Percentiles rank a stretch among this genome's conserved stretches.
Conservation (phyloP, 768 basidiomycete genomes). For the Suillus weaverae region DNA sequence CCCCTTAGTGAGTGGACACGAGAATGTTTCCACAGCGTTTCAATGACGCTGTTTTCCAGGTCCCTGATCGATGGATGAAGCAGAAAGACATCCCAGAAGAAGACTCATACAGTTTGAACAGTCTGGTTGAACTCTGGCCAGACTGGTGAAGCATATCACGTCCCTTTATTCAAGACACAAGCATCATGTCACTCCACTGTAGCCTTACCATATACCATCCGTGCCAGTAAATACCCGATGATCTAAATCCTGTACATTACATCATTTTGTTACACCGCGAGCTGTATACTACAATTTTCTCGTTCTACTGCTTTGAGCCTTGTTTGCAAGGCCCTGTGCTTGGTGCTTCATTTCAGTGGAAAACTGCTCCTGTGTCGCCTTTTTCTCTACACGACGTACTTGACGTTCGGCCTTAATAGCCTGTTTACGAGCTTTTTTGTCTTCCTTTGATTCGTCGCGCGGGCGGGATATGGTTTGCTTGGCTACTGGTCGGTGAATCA, state of each 20-base stretch:
- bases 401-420: conserved; percentile 69
- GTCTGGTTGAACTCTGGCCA: conserved; percentile 59
- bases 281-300: conserved; percentile 22
- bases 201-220: conserved; percentile 1
- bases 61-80: conserved; percentile 92
- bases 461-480: conserved; percentile 62
- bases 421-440: conserved; percentile 70
- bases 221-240: conserved; percentile 3
- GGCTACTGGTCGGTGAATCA: conserved; percentile 4
- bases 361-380: conserved; percentile 62
- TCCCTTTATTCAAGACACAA: neutral
- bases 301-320: conserved; percentile 33
- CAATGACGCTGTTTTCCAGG: conserved; percentile 40
- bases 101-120: conserved; percentile 53
- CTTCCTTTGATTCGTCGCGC: conserved; percentile 74
- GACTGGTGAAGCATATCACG: conserved; percentile 47
- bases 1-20: conserved; percentile 58
- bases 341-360: conserved; percentile 62
- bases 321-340: conserved; percentile 46
- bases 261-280: neutral
- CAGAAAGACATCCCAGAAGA: conserved; percentile 77
- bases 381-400: conserved; percentile 65
- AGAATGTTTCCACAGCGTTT: neutral
- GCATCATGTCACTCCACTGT: conserved; percentile 6
- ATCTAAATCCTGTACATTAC: conserved; percentile 6